These are phyloP conservation scores for Boletus rex-veris DNA, from an alignment of 768 basidiomycete genomes.

Conservation along the genomic window DNA sequence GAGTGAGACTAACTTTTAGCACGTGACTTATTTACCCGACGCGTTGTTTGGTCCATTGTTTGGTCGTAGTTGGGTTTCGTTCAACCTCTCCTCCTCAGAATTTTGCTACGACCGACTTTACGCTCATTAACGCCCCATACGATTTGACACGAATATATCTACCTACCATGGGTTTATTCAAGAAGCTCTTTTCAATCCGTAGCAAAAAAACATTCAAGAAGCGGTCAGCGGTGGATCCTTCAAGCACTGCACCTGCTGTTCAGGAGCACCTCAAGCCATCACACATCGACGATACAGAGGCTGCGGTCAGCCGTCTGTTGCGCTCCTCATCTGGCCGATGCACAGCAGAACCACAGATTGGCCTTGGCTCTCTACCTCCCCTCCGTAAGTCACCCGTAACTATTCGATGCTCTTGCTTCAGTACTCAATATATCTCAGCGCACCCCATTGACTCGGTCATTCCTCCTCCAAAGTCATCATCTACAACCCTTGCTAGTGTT, in stretches of 20 bases:
- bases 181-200: conserved; percentile 65
- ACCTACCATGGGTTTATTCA: conserved; percentile 60
- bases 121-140: conserved; percentile 29
- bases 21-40: conserved; percentile 16
- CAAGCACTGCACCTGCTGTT: conserved; percentile 19
- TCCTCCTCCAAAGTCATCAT: conserved; percentile 47
- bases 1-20: background rate
- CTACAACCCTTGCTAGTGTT: conserved; percentile 50
- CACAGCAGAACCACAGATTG: conserved; percentile 52
- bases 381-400: conserved; percentile 52
- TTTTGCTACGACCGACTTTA: conserved; percentile 17
- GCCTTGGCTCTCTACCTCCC: conserved; percentile 59
- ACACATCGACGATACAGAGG: conserved; percentile 44
- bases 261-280: conserved; percentile 13
- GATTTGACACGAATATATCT: conserved; percentile 25
- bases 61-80: conserved; percentile 37
- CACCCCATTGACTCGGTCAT: conserved; percentile 65
- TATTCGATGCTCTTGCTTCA: background rate
- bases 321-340: conserved; percentile 72
- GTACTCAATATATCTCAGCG: conserved; percentile 33
- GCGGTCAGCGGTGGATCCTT: conserved; percentile 26
- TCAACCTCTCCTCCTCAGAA: background rate
- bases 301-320: conserved; percentile 47
- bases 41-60: conserved; percentile 39
- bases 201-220: conserved; percentile 62